phyloP scores from a whole-genome alignment of 768 basidiomycete genomes.

The Suillus subluteus region DNA sequence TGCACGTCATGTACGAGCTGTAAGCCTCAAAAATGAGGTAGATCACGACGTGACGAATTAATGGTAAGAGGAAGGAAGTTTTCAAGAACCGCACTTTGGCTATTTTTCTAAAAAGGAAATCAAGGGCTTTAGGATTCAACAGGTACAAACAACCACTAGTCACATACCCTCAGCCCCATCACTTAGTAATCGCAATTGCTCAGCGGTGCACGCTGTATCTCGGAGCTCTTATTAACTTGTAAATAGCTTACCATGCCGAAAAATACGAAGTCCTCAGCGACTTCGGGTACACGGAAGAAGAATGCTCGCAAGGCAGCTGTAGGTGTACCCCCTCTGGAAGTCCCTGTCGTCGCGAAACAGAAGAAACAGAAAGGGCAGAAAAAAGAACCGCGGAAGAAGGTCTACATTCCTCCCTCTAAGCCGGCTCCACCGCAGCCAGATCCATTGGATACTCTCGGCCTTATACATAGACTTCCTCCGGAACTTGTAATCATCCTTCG shows the following conservation, averaged over 20 bases:
- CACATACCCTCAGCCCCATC: slow-evolving; percentile 1
- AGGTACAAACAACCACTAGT: slow-evolving; percentile 6
- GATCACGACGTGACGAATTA: slow-evolving; percentile 5
- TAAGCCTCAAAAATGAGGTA: slow-evolving; percentile 11
- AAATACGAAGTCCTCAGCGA: slow-evolving; percentile 73
- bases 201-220: not conserved
- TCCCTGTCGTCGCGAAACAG: slow-evolving; percentile 45
- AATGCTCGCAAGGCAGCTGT: slow-evolving; percentile 76
- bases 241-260: slow-evolving; percentile 42
- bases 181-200: not conserved
- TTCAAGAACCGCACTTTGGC: slow-evolving; percentile 1
- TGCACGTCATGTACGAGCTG: slow-evolving; percentile 9
- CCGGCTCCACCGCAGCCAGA: slow-evolving; percentile 75
- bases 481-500: slow-evolving; percentile 84
- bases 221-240: slow-evolving; percentile 2
- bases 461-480: slow-evolving; percentile 73
- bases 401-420: slow-evolving; percentile 86
- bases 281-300: slow-evolving; percentile 89
- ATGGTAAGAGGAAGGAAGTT: slow-evolving; percentile 11
- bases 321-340: slow-evolving; percentile 38
- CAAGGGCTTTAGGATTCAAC: slow-evolving; percentile 3
- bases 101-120: slow-evolving; percentile 9
- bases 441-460: slow-evolving; percentile 84
- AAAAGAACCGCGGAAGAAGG: slow-evolving; percentile 80
- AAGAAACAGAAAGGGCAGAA: slow-evolving; percentile 54